Base-by-base conservation (phyloP, 169 alveolate genomes). In the Eimeria falciformis region DNA sequence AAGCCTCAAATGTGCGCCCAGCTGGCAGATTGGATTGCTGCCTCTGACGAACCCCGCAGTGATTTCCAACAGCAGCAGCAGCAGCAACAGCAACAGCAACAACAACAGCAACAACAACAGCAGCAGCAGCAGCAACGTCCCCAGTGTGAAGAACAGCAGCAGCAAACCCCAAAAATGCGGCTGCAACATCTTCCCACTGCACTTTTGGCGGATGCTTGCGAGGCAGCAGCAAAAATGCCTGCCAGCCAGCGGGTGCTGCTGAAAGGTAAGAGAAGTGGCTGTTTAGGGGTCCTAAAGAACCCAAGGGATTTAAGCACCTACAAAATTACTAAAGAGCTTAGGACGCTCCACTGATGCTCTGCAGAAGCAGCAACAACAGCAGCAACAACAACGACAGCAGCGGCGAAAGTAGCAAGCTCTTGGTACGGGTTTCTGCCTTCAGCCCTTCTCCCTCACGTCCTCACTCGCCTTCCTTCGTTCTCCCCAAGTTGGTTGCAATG, bases 121-220 rank as follows among this genome's bases (percentile, higher is more conserved):
- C 81, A 7, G 50, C 81, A 69, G 81, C 53, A 69, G 81, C 53
- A 69, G 53, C 53, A 33, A n/a, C 55, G 25, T 12, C 73, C 14
- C 37, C 40, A 23, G 23, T 3, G 23, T 12, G 37, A 62, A n/a
- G 3, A 62, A 27, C 73, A 62, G 73, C 73, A 21, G 73, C 73
- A 62, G 73, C 73, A 0, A 27, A 18, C 14, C 37, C 73, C 1
- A 37, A 37, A 3, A 23, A 62, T 27, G 9, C 73, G 29, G 73
- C 73, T 62, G 73, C 33, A 23, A 1, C 73, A 62, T 18, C 73
- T 62, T 18, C 73, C 73, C 3, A 3, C 73, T 7, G 17, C 73
- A 7, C 37, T 62, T 12, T 62, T 62, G 73, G 73, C 73, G 23
- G 33, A 27, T 7, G 73, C 73, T 62, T 62, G 73, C 43, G 73